Evolutionary conservation across 2,329 filamentous ascomycete species (phyloP).

Genomic region (Diplodia scrobiculata): DNA sequence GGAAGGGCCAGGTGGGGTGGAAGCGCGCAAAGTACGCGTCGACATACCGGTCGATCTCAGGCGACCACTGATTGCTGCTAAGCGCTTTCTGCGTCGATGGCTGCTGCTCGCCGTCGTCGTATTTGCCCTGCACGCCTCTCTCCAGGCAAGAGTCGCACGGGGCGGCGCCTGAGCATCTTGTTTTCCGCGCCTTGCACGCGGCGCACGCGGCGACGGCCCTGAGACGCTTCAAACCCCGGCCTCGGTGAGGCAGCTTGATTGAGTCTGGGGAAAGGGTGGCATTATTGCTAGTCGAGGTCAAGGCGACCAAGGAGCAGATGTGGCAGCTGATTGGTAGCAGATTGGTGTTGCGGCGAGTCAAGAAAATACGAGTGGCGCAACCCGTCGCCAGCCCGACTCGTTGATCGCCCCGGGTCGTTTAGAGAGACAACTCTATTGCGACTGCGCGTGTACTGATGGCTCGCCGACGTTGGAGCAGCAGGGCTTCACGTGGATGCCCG

Average conservation of each 20-base stretch:
- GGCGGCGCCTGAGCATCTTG: background rate
- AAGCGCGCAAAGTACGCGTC: background rate
- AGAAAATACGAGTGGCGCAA: conserved; percentile 19
- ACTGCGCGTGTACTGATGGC: background rate
- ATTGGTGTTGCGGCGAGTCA: conserved; percentile 3
- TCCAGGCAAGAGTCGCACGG: background rate
- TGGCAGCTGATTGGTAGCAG: conserved; percentile 12
- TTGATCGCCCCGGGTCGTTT: background rate
- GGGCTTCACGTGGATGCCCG: background rate
- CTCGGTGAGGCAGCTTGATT: background rate
- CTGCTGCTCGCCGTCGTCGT: background rate
- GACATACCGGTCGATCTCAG: background rate
- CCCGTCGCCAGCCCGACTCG: background rate
- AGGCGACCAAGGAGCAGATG: background rate
- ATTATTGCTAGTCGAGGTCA: background rate
- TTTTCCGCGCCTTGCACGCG: background rate
- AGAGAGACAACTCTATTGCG: background rate
- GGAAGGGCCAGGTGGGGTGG: background rate
- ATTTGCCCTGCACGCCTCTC: background rate
- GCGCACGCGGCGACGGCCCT: background rate
- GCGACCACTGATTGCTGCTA: background rate
- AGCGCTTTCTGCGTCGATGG: no score
- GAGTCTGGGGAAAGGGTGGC: background rate
- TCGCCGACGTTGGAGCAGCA: no score
- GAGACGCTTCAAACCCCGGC: background rate